Percentiles rank a stretch among this genome's conserved stretches.
Evolutionary conservation across 768 basidiomycete genomes (phyloP).

Genomic region (Cyclocybe aegerita): DNA sequence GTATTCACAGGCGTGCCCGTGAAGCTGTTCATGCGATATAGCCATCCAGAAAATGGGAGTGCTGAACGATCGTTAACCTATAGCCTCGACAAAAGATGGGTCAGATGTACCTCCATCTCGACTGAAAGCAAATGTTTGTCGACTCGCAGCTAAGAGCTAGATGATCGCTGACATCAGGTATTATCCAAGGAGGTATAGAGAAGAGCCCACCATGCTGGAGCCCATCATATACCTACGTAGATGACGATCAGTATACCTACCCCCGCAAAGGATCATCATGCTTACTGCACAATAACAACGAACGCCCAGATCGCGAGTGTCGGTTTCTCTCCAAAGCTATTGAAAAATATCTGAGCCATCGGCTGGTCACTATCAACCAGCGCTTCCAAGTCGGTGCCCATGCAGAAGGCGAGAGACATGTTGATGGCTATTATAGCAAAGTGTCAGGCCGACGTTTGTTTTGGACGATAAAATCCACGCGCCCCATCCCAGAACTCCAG

Average conservation of each 20-base stretch:
- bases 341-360: conserved; percentile 60
- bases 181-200: neutral
- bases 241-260: neutral
- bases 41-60: conserved; percentile 60
- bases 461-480: conserved; percentile 11
- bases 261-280: neutral
- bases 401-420: conserved; percentile 61
- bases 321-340: conserved; percentile 38
- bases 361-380: conserved; percentile 50
- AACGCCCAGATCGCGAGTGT: conserved; percentile 38
- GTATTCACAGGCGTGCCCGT: conserved; percentile 64
- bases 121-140: conserved; percentile 73
- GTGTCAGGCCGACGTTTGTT: neutral
- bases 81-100: neutral
- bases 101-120: conserved; percentile 50
- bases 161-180: neutral
- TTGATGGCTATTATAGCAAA: conserved; percentile 44
- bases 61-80: conserved; percentile 25
- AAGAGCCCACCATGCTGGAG: conserved; percentile 44
- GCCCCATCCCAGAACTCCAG: conserved; percentile 63
- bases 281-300: conserved; percentile 39
- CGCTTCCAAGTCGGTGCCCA: conserved; percentile 48
- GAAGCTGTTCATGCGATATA: conserved; percentile 56
- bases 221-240: conserved; percentile 55
- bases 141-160: conserved; percentile 30